phyloP scores from a whole-genome alignment of 1,139 yeast species.

The Pichia sp. region DNA sequence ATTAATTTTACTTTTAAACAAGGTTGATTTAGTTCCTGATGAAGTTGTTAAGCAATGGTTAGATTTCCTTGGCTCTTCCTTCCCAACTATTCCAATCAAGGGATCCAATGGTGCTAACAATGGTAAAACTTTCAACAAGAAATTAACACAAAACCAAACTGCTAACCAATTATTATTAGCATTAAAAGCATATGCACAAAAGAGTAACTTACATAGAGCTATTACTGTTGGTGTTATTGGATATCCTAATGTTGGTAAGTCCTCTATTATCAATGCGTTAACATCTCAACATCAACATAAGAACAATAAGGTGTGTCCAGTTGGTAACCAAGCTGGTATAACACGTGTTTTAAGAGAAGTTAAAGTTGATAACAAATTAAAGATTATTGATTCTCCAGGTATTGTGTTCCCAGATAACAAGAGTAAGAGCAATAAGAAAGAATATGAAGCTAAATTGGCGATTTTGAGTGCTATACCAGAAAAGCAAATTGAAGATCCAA shows the following conservation, averaged over 20 bases:
- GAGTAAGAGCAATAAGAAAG: constrained; percentile 43
- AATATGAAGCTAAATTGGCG: constrained; percentile 85
- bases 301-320: constrained; percentile 72
- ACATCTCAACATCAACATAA: constrained; percentile 65
- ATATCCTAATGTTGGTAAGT: constrained; percentile 94
- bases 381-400: constrained; percentile 94
- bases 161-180: constrained; percentile 75
- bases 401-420: constrained; percentile 84
- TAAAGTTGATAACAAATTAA: constrained; percentile 85
- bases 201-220: constrained; percentile 86
- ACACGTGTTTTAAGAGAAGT: constrained; percentile 91
- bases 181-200: constrained; percentile 80
- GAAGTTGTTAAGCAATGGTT: constrained; percentile 84
- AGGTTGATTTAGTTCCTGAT: constrained; percentile 90
- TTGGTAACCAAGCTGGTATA: constrained; percentile 97
- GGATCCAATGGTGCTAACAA: constrained; percentile 50
- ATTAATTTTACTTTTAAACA: constrained; percentile 80
- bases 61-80: constrained; percentile 70
- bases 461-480: constrained; percentile 90
- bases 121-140: constrained; percentile 71
- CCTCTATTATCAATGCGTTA: constrained; percentile 89
- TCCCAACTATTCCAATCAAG: constrained; percentile 90
- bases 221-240: constrained; percentile 96
- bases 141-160: constrained; percentile 69
- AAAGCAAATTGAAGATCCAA: constrained; percentile 80